These are phyloP conservation scores for Rhodamnia rubescens DNA, from an alignment of 345 rosid species.

Conservation along the genomic window DNA sequence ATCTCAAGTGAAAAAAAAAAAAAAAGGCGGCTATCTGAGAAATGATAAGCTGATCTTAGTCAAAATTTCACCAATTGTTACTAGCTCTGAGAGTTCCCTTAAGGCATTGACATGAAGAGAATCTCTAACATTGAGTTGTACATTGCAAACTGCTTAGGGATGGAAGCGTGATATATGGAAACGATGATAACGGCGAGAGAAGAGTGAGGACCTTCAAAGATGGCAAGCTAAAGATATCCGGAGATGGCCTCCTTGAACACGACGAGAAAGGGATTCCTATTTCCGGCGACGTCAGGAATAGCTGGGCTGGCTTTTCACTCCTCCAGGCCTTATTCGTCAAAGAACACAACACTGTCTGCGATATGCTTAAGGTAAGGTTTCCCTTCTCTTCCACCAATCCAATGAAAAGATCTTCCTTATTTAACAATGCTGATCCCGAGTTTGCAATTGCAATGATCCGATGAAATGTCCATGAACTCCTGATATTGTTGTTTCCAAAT, in stretches of 20 bases:
- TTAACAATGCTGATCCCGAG: background rate
- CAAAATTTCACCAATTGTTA: background rate
- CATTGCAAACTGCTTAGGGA: conserved; percentile 30
- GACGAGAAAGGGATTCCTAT: conserved; percentile 53
- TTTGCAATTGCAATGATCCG: background rate
- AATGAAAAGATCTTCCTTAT: background rate
- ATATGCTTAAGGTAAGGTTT: conserved; percentile 45
- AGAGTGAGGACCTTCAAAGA: conserved; percentile 62
- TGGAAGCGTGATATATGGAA: conserved; percentile 76
- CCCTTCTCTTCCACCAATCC: background rate
- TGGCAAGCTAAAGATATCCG: conserved; percentile 50
- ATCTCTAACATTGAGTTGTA: background rate
- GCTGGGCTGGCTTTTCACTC: conserved; percentile 74
- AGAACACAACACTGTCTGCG: conserved; percentile 64
- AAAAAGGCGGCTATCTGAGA: background rate
- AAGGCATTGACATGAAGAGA: background rate
- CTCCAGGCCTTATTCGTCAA: conserved; percentile 57
- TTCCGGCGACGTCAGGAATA: conserved; percentile 69
- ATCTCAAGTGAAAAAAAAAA: background rate
- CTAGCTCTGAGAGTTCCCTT: background rate
- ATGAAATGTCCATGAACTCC: background rate
- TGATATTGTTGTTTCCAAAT: background rate
- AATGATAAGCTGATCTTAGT: background rate
- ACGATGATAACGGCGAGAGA: conserved; percentile 44
- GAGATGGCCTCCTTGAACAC: conserved; percentile 43